These are phyloP conservation scores for Magnolia kwangsiensis DNA, from an alignment of 164 flowering plant genomes.

Conservation along the genomic window DNA sequence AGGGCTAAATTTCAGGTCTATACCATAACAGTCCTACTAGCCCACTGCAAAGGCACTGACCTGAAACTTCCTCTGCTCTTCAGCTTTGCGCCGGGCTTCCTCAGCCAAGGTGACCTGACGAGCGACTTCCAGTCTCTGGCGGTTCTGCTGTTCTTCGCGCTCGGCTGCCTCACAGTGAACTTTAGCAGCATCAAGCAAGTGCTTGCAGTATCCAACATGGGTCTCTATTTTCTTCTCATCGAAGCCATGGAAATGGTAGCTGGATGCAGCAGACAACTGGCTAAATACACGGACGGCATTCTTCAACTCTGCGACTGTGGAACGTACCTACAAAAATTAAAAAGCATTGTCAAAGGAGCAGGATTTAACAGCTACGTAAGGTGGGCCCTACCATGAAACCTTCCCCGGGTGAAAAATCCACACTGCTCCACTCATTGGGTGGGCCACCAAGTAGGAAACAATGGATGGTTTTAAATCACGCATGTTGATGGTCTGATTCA, in stretches of 20 bases:
- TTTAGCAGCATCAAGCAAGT: conserved; percentile 84
- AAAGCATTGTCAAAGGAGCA: not conserved
- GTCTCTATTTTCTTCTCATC: conserved; percentile 96
- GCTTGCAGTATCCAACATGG: conserved; percentile 93
- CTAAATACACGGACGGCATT: conserved; percentile 92
- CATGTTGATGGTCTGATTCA: too few species aligned
- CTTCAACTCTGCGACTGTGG: conserved; percentile 79
- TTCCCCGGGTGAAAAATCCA: too few species aligned
- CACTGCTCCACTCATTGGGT: too few species aligned
- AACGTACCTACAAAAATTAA: conserved; percentile 54
- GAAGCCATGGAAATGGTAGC: conserved; percentile 85
- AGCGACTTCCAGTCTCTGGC: conserved; percentile 79
- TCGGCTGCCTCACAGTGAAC: conserved; percentile 93
- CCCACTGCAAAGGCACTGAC: conserved; percentile 24
- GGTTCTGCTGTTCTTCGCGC: conserved; percentile 77
- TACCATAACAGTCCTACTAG: not conserved
- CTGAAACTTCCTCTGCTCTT: conserved; percentile 84
- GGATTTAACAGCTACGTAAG: not conserved
- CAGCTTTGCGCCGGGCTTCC: conserved; percentile 91
- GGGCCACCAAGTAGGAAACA: too few species aligned
- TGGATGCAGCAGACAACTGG: conserved; percentile 78
- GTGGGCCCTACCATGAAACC: too few species aligned
- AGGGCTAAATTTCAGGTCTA: not conserved
- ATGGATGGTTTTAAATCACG: too few species aligned
- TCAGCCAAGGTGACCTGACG: conserved; percentile 83